Base-by-base conservation (phyloP, 352 stramenopile species). In the Pythium rhizo-oryzae region DNA sequence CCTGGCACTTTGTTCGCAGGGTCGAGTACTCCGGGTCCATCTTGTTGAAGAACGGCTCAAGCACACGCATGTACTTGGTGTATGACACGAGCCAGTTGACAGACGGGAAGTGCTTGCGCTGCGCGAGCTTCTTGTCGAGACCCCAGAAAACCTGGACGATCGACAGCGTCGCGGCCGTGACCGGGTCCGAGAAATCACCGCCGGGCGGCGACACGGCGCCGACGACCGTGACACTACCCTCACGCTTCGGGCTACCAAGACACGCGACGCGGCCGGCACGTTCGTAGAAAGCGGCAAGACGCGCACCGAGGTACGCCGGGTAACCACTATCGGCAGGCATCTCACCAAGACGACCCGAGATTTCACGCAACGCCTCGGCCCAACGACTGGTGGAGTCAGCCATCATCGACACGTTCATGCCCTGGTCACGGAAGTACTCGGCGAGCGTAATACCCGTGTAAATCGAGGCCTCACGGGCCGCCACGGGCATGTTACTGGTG, bases 401-500 rank as follows among this genome's bases (percentile, higher is more conserved):
- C 98, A 99, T 99, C 97, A 99, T 99, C 46, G 97, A 98, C 72
- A 99, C 97, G 77, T 99, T 99, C 96, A 99, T 99, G 41, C 86
- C 88, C 66, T 96, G 88, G 85, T 99, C 98, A 80, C 98, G 93
- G 87, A 99, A 99, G 84, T 99, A 99, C 81, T 99, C 97, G 53
- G 97, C 96, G 46, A 99, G 85, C 50, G 97, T 99, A 70, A 99
- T 99, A 54, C 94, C 92, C 51, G 98, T 99, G 90, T 99, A 99
- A 75, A 99, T 99, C 39, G 94, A 99, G 33, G 98, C 98, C 82
- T 99, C 98, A 86, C 98, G 97, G 28, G 98, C 98, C 55, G 98
- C 98, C 74, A 99, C 98, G 54, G 98, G 98, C 98, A 99, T 99
- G 92, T 99, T 99, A 81, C 96, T 99, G n/a, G 98, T 99, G 85